Conservation (phyloP, 2,329 filamentous ascomycete genomes). For the Coniochaeta prunicola region DNA sequence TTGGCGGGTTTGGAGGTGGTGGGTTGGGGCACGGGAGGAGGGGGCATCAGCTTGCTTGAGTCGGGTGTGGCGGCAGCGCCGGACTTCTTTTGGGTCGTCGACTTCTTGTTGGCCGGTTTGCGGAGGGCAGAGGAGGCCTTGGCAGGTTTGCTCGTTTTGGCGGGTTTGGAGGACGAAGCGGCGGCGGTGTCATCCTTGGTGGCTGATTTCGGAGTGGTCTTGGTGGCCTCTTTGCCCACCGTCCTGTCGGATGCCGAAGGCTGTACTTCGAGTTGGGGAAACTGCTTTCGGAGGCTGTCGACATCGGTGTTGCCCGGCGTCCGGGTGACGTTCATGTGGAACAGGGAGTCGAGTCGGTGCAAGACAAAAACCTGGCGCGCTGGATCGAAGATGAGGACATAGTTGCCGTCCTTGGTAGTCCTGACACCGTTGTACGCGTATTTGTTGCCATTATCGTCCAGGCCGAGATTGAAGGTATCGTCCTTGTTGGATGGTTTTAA, state of each 20-base stretch:
- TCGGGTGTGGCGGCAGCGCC: constrained; percentile 17
- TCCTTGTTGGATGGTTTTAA: constrained; percentile 45
- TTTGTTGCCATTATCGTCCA: constrained; percentile 45
- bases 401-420: constrained; percentile 48
- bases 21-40: constrained; percentile 10
- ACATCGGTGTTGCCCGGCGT: constrained; percentile 59
- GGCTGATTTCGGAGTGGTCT: constrained; percentile 1
- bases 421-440: constrained; percentile 56
- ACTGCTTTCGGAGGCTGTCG: constrained; percentile 56
- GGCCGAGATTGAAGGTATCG: constrained; percentile 48
- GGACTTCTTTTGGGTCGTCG: constrained; percentile 15
- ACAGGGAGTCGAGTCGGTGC: constrained; percentile 72
- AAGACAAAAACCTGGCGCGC: constrained; percentile 70
- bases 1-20: constrained; percentile 16
- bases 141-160: constrained; percentile 4
- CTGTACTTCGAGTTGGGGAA: constrained; percentile 52
- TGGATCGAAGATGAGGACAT: constrained; percentile 70
- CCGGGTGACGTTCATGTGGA: constrained; percentile 78
- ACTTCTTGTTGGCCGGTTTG: neutral
- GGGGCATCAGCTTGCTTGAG: constrained; percentile 7
- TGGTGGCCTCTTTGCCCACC: constrained; percentile 4
- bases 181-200: neutral
- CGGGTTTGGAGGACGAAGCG: neutral
- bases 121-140: constrained; percentile 10
- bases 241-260: constrained; percentile 15